These are phyloP conservation scores for Phytopythium helicoides DNA, from an alignment of 352 stramenopile genomes.

Conservation along the genomic window DNA sequence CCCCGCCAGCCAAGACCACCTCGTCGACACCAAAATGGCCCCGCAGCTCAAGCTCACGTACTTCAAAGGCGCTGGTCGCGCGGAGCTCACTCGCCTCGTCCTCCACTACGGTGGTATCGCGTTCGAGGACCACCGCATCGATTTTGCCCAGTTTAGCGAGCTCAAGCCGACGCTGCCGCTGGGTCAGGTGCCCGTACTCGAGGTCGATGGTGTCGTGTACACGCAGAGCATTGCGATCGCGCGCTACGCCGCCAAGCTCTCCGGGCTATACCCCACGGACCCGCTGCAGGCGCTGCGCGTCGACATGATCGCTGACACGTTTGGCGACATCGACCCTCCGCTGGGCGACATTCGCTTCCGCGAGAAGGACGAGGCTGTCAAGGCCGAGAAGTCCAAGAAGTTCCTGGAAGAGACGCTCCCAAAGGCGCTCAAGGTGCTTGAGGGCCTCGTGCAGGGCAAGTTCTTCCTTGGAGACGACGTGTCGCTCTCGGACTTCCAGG, in stretches of 20 bases:
- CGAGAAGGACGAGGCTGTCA: slow-evolving; percentile 31
- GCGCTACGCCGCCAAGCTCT: slow-evolving; percentile 40
- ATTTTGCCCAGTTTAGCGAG: slow-evolving; percentile 19
- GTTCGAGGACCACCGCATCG: slow-evolving; percentile 35
- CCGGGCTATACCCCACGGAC: slow-evolving; percentile 28
- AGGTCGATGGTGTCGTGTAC: slow-evolving; percentile 30
- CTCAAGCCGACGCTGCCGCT: slow-evolving; percentile 39
- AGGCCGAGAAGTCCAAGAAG: slow-evolving; percentile 39
- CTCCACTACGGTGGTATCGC: slow-evolving; percentile 31
- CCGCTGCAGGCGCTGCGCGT: slow-evolving; percentile 19
- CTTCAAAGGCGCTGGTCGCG: slow-evolving; percentile 46
- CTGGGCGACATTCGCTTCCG: slow-evolving; percentile 22
- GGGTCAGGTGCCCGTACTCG: slow-evolving; percentile 34
- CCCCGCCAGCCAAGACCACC: not conserved
- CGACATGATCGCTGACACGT: slow-evolving; percentile 26
- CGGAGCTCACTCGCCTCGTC: slow-evolving; percentile 50
- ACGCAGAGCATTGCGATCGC: slow-evolving; percentile 40
- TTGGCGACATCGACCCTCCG: slow-evolving; percentile 5
- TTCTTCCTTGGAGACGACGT: slow-evolving; percentile 49
- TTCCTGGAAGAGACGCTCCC: slow-evolving; percentile 37
- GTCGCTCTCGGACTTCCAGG: slow-evolving; percentile 38
- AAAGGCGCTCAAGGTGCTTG: slow-evolving; percentile 29
- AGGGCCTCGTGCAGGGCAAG: slow-evolving; percentile 38
- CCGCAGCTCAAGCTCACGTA: slow-evolving; percentile 55
- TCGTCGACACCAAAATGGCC: slow-evolving; percentile 12